Conservation (phyloP, 2,329 filamentous ascomycete species). For the Cladosporium sp. region DNA sequence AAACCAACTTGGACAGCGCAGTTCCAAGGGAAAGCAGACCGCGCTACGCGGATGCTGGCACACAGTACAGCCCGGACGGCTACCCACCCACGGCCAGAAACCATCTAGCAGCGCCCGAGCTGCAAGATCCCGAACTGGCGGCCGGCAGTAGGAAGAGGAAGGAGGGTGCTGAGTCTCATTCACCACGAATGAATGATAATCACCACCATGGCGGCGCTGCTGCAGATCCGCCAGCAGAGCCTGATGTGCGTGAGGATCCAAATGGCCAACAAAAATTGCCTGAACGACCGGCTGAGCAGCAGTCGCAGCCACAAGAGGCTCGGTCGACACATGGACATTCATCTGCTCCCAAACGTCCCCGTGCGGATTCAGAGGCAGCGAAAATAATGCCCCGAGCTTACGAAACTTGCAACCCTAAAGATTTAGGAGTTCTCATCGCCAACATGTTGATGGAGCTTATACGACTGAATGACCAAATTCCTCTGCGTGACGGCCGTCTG, state of each 20-base stretch:
- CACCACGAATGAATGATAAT: conserved; percentile 23
- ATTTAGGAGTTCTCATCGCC: conserved; percentile 85
- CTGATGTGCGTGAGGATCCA: conserved; percentile 11
- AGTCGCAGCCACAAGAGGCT: conserved; percentile 27
- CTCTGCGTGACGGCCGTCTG: conserved; percentile 79
- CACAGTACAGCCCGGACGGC: conserved; percentile 56
- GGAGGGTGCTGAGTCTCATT: conserved; percentile 19
- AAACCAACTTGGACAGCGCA: conserved; percentile 15
- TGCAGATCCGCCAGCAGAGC: conserved; percentile 17
- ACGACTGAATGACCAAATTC: conserved; percentile 84
- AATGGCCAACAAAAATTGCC: conserved; percentile 7
- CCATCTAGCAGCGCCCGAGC: conserved; percentile 25
- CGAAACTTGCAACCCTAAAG: conserved; percentile 77
- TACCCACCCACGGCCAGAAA: conserved; percentile 44
- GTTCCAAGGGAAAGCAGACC: not conserved
- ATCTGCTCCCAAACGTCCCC: conserved; percentile 43
- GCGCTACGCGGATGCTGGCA: conserved; percentile 48
- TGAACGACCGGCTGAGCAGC: conserved; percentile 7
- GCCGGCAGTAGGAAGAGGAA: conserved; percentile 31
- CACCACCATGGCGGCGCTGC: conserved; percentile 3
- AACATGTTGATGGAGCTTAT: conserved; percentile 97
- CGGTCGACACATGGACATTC: conserved; percentile 34
- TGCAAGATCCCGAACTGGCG: conserved; percentile 19
- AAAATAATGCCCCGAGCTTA: conserved; percentile 72
- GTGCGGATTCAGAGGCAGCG: conserved; percentile 46